A percentile compares a stretch with the other conserved stretches of the same genome.
phyloP scores from a whole-genome alignment of 305 asterid species.

The Andrographis paniculata region DNA sequence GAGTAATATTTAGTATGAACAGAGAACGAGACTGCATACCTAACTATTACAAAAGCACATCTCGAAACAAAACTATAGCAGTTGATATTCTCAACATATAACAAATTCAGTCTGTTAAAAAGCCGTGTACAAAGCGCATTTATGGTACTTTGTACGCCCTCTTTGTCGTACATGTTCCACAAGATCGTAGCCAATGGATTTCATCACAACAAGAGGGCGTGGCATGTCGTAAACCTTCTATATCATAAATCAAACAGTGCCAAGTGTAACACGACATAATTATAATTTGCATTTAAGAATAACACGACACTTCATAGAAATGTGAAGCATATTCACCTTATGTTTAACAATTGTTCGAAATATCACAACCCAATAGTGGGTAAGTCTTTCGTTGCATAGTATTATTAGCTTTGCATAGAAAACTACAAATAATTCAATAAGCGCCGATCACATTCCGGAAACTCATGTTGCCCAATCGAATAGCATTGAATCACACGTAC shows the following conservation, averaged over 20 bases:
- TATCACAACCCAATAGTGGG: background rate
- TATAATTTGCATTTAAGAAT: background rate
- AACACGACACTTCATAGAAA: background rate
- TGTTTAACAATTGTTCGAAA: background rate
- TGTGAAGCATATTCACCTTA: background rate
- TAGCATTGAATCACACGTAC: background rate
- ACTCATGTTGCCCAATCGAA: background rate
- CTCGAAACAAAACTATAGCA: too few species aligned
- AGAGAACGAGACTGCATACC: too few species aligned
- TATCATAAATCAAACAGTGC: background rate
- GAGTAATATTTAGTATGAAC: too few species aligned
- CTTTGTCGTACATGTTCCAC: background rate
- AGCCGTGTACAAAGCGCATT: too few species aligned
- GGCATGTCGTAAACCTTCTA: background rate
- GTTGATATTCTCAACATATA: too few species aligned
- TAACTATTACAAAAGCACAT: too few species aligned
- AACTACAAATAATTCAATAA: background rate
- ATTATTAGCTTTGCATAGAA: background rate
- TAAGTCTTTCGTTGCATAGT: background rate
- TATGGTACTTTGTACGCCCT: background rate
- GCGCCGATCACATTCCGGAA: background rate
- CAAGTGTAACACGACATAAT: background rate
- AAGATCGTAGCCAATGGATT: background rate
- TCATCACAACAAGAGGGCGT: background rate
- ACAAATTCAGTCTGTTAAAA: too few species aligned